Evolutionary conservation across 1,139 yeast genomes (phyloP).

Genomic region (Taphrina wiesneri): DNA sequence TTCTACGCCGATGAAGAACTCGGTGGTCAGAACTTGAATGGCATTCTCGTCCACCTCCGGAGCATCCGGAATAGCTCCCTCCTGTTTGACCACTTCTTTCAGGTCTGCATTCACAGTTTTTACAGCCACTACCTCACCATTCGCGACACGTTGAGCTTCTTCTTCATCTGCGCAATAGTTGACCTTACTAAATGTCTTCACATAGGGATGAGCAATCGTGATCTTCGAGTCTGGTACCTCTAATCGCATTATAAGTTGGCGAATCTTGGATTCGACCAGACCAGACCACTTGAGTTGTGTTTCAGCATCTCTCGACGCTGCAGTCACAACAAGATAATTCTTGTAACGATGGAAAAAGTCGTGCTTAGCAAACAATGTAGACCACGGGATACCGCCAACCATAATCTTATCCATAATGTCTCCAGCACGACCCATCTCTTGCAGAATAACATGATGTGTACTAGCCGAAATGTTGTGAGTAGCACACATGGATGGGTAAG

Average conservation of each 20-base stretch:
- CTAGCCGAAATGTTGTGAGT: constrained; percentile 91
- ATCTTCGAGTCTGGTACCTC: constrained; percentile 70
- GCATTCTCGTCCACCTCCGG: constrained; percentile 43
- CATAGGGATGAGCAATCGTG: constrained; percentile 83
- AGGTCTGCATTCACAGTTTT: constrained; percentile 51
- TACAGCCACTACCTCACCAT: constrained; percentile 54
- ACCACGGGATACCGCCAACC: constrained; percentile 67
- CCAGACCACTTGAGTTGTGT: constrained; percentile 91
- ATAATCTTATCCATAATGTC: constrained; percentile 69
- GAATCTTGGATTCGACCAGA: constrained; percentile 80
- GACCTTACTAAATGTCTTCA: constrained; percentile 66
- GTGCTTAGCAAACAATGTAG: constrained; percentile 72
- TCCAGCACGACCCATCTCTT: constrained; percentile 74
- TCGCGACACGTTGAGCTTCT: constrained; percentile 57
- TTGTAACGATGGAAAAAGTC: constrained; percentile 79
- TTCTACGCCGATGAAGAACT: constrained; percentile 76
- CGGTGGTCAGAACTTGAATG: constrained; percentile 61
- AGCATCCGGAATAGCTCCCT: constrained; percentile 42
- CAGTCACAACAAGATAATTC: constrained; percentile 79
- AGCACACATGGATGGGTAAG: constrained; percentile 99
- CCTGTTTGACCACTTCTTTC: constrained; percentile 44
- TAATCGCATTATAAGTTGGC: constrained; percentile 76
- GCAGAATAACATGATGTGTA: constrained; percentile 74
- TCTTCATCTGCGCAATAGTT: constrained; percentile 58
- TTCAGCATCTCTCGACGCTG: constrained; percentile 73